phyloP scores from a whole-genome alignment of 1,284 basidiomycete genomes.

The Rhodotorula sp. region DNA sequence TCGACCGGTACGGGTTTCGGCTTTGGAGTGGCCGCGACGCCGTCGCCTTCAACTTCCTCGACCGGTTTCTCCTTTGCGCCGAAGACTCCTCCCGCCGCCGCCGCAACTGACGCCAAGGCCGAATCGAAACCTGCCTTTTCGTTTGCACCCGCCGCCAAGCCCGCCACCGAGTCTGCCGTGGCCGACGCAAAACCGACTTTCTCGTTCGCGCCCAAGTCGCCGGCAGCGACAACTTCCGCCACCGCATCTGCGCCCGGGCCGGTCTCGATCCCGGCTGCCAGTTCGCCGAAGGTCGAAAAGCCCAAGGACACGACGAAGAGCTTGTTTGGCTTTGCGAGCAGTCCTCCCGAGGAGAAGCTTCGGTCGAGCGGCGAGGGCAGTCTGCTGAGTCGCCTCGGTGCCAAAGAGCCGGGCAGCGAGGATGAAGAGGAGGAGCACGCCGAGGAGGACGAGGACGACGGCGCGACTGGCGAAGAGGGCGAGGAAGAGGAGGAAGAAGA shows the following conservation, averaged over 20 bases:
- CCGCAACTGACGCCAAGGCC: background rate
- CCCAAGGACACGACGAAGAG: conserved; percentile 31
- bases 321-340: conserved; percentile 38
- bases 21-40: background rate
- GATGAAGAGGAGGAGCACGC: background rate
- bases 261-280: background rate
- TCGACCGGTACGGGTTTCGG: background rate
- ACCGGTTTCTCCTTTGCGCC: conserved; percentile 13
- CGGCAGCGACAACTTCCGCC: background rate
- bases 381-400: conserved; percentile 12
- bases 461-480: conserved; percentile 6
- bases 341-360: conserved; percentile 25
- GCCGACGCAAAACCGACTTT: conserved; percentile 1
- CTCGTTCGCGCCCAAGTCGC: conserved; percentile 4
- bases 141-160: background rate
- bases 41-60: background rate
- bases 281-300: background rate
- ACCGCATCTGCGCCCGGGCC: background rate
- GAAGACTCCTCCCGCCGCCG: background rate
- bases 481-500: conserved; percentile 13
- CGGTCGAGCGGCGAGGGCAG: conserved; percentile 2
- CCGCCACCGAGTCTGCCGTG: background rate
- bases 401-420: background rate
- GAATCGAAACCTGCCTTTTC: background rate
- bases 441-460: conserved; percentile 19